phyloP scores from a whole-genome alignment of 2,329 filamentous ascomycete genomes.

The Penicillium sp. region DNA sequence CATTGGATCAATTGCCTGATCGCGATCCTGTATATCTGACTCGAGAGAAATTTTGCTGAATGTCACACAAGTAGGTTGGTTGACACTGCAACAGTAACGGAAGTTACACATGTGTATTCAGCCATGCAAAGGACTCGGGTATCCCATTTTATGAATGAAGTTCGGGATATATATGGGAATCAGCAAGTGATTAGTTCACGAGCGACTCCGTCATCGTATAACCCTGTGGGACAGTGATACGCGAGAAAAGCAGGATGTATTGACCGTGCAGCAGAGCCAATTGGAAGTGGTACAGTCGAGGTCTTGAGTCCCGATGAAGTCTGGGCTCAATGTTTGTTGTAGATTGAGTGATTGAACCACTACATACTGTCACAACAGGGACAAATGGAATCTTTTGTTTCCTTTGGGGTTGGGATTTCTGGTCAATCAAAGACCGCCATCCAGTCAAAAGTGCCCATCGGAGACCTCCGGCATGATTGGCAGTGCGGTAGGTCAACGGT shows the following conservation, averaged over 20 bases:
- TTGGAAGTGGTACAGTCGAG: background rate
- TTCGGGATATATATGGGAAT: background rate
- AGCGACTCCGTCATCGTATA: slow-evolving; percentile 6
- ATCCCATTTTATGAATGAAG: background rate
- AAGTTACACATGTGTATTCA: slow-evolving; percentile 2
- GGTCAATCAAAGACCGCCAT: background rate
- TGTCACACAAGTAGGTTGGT: slow-evolving; percentile 21
- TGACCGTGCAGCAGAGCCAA: background rate
- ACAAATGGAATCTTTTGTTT: background rate
- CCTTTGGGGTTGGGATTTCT: background rate
- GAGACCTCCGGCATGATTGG: slow-evolving; percentile 20
- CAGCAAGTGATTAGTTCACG: background rate
- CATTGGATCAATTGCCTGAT: background rate
- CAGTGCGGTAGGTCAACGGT: slow-evolving; percentile 9
- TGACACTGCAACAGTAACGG: slow-evolving; percentile 23
- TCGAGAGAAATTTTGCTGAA: slow-evolving; percentile 5
- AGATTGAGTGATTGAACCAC: background rate
- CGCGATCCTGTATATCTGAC: background rate
- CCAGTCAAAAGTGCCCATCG: slow-evolving; percentile 17
- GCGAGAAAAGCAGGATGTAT: background rate
- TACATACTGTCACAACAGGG: background rate
- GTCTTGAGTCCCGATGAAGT: background rate
- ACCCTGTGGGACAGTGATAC: background rate
- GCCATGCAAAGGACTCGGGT: background rate
- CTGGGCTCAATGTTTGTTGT: background rate